Percentiles rank a stretch among this genome's conserved stretches.
phyloP scores from a whole-genome alignment of 768 basidiomycete species.

The Hortiboletus campestris region DNA sequence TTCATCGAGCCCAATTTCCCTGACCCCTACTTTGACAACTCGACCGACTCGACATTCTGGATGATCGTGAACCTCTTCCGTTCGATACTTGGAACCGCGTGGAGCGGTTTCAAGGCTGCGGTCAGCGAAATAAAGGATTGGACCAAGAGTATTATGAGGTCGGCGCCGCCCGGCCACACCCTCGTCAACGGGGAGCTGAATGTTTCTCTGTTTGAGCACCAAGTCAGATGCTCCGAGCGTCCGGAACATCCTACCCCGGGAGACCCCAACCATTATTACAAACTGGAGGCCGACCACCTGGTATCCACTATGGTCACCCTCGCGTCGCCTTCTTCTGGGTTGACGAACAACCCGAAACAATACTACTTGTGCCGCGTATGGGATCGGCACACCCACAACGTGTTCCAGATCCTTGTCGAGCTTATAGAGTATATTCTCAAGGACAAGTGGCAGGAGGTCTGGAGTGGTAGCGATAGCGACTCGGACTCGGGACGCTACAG shows the following conservation, averaged over 20 bases:
- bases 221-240: constrained; percentile 9
- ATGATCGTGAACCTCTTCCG: constrained; percentile 15
- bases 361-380: constrained; percentile 25
- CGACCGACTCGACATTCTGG: constrained; percentile 4
- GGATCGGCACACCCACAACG: constrained; percentile 11
- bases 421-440: constrained; percentile 13
- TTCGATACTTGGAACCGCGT: constrained; percentile 4
- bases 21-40: constrained; percentile 1
- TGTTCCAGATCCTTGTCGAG: constrained; percentile 17
- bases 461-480: background rate
- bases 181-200: constrained; percentile 26
- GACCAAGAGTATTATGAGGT: constrained; percentile 6
- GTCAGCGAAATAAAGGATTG: background rate
- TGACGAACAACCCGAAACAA: constrained; percentile 3
- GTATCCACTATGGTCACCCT: constrained; percentile 5
- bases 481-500: background rate
- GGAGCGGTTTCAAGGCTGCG: constrained; percentile 8
- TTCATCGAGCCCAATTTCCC: constrained; percentile 10
- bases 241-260: background rate
- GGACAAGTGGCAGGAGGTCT: background rate
- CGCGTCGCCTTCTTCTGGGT: background rate
- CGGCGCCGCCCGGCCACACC: constrained; percentile 17
- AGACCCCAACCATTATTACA: constrained; percentile 5
- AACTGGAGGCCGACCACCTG: constrained; percentile 12
- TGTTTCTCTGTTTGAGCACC: constrained; percentile 22